These are phyloP conservation scores for Epichloe coenophiala DNA, from an alignment of 2,329 filamentous ascomycete species.

Conservation along the genomic window DNA sequence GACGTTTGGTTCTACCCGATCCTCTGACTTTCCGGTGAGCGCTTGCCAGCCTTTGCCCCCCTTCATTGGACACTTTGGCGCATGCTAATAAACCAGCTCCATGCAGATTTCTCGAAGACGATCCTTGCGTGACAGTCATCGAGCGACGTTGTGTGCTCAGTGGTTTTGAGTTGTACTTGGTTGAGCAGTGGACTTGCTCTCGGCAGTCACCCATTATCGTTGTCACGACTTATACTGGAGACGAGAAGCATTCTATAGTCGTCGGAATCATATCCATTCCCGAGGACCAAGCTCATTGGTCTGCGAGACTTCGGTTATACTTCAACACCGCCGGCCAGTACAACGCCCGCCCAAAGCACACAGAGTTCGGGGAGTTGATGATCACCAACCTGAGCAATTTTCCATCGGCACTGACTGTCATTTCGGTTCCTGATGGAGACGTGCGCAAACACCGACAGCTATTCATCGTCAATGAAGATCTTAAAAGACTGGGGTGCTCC, in stretches of 20 bases:
- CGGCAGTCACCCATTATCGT: constrained; percentile 79
- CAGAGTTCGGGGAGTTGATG: constrained; percentile 72
- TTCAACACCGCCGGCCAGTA: constrained; percentile 77
- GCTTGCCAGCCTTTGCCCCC: neutral
- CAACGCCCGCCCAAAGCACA: constrained; percentile 73
- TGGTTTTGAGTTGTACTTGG: constrained; percentile 86
- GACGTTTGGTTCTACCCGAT: constrained; percentile 43
- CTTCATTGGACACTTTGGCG: too few species aligned
- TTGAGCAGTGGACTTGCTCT: constrained; percentile 97
- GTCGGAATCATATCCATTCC: constrained; percentile 75
- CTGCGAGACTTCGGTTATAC: constrained; percentile 63
- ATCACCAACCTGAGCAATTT: constrained; percentile 89
- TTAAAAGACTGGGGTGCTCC: constrained; percentile 86
- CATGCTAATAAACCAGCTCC: constrained; percentile 3
- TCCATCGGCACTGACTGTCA: constrained; percentile 84
- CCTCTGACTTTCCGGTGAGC: constrained; percentile 41
- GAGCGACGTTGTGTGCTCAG: constrained; percentile 55
- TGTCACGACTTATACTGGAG: constrained; percentile 86
- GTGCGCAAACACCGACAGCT: constrained; percentile 64
- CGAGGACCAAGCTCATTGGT: constrained; percentile 68
- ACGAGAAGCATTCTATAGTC: constrained; percentile 61
- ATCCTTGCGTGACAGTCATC: constrained; percentile 60
- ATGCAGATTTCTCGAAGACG: constrained; percentile 67
- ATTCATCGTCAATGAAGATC: constrained; percentile 87
- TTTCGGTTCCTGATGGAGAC: constrained; percentile 77